Percentiles rank a stretch among this genome's conserved stretches.
These are phyloP conservation scores for Iberis amara DNA, from an alignment of 441 rosid genomes.

Conservation along the genomic window DNA sequence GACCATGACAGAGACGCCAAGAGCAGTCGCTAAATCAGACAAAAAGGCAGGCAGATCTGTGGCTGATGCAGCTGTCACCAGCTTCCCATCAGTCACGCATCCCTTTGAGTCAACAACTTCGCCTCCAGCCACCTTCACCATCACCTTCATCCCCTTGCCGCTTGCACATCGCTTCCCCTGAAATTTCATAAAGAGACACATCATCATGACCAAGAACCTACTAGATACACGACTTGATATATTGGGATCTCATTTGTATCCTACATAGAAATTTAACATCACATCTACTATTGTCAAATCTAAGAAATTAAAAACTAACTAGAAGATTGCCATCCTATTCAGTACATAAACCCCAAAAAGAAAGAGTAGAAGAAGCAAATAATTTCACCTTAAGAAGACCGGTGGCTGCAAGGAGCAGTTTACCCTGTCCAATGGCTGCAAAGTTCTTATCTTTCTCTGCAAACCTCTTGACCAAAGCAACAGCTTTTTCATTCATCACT, in stretches of 20 bases:
- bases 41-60: slow-evolving; percentile 34
- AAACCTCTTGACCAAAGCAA: slow-evolving; percentile 38
- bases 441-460: slow-evolving; percentile 36
- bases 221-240: neutral
- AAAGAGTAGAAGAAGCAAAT: neutral
- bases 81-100: slow-evolving; percentile 34
- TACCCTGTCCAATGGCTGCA: slow-evolving; percentile 48
- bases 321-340: neutral
- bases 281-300: neutral
- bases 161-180: slow-evolving; percentile 34
- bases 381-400: slow-evolving; percentile 39
- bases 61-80: slow-evolving; percentile 38
- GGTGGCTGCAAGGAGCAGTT: slow-evolving; percentile 46
- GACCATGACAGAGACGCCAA: slow-evolving; percentile 29
- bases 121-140: slow-evolving; percentile 41
- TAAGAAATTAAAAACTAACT: neutral
- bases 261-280: slow-evolving; percentile 1
- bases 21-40: slow-evolving; percentile 24
- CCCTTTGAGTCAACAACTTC: slow-evolving; percentile 33
- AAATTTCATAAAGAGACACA: neutral
- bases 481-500: slow-evolving; percentile 38
- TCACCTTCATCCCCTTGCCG: slow-evolving; percentile 36
- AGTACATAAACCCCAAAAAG: neutral
- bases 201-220: neutral
- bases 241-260: neutral